Base-by-base conservation (phyloP, 2,329 filamentous ascomycete genomes). In the Aspergillus fumigatus region DNA sequence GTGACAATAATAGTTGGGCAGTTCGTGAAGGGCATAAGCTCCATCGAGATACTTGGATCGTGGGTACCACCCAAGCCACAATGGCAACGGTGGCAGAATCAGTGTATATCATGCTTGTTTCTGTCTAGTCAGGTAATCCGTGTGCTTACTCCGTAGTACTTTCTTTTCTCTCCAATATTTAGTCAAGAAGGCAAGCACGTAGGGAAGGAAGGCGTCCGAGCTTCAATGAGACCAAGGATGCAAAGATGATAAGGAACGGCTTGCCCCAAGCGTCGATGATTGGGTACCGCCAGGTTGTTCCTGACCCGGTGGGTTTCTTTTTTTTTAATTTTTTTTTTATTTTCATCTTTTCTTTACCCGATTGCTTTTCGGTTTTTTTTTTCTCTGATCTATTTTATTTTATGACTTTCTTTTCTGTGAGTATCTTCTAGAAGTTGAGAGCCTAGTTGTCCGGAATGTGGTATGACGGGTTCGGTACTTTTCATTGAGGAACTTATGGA, bases 201-300 rank as follows among this genome's bases (percentile, higher is more conserved):
- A 11, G n/a, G 41, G 8, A 45, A 45, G 41, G 41, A 9, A 10
- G 21, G 21, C 41, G 41, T 23, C 41, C 41, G 41, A 45, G 41
- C 41, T 45, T 45, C 41, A 45, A 17, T 6, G 32, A 38, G 32
- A 38, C 32, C 14, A 6, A 43, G 21, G 41, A 45, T 10, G 8
- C 41, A 45, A 23, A 45, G 19, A 43, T 55, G 23, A 48, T 49
- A 55, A 55, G 50, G 26, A 49, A 55, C 38, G 48, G 48, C 48
- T 51, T 55, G 25, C 23, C 19, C 47, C 11, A 11, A 50, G 41
- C 19, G 23, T 23, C 10, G 38, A 43, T 55, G 53, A 55, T 55
- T 55, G 53, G 53, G 53, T 55, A 55, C 53, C 53, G 48, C 25
- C 19, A 38, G 26, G 19, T 17, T 38, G 53, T 48, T 49, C 53